These are phyloP conservation scores for Gossypium gossypioides DNA, from an alignment of 441 rosid species.

Conservation along the genomic window DNA sequence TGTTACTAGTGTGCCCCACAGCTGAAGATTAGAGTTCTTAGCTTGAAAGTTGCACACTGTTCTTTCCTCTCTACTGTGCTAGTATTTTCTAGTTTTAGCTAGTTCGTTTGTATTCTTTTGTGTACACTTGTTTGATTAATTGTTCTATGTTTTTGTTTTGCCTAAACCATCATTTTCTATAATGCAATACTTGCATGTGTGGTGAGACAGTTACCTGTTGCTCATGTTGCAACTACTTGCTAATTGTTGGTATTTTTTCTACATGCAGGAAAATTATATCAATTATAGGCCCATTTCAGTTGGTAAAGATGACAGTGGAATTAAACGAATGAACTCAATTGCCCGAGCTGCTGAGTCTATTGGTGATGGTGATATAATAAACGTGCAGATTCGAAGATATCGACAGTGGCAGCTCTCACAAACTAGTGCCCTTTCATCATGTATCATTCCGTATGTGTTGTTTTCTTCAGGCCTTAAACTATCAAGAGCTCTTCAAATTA, in stretches of 20 bases:
- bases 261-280: conserved; percentile 81
- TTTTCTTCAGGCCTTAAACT: background rate
- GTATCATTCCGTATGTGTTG: conserved; percentile 77
- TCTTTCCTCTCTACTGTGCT: background rate
- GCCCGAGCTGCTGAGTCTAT: conserved; percentile 95
- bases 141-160: background rate
- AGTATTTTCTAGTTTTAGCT: background rate
- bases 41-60: background rate
- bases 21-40: background rate
- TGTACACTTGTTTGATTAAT: background rate
- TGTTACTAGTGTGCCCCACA: background rate
- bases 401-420: conserved; percentile 94
- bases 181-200: background rate
- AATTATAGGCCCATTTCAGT: conserved; percentile 68
- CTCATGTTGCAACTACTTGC: background rate
- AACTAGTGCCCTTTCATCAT: conserved; percentile 63
- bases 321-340: conserved; percentile 63
- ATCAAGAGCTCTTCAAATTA: background rate
- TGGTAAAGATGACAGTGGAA: conserved; percentile 62
- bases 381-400: conserved; percentile 90
- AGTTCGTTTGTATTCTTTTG: background rate
- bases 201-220: background rate
- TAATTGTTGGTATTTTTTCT: background rate
- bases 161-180: background rate
- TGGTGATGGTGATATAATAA: conserved; percentile 79